Base-by-base conservation (phyloP, 2,329 filamentous ascomycete species). In the Alternaria angustiovoidea region DNA sequence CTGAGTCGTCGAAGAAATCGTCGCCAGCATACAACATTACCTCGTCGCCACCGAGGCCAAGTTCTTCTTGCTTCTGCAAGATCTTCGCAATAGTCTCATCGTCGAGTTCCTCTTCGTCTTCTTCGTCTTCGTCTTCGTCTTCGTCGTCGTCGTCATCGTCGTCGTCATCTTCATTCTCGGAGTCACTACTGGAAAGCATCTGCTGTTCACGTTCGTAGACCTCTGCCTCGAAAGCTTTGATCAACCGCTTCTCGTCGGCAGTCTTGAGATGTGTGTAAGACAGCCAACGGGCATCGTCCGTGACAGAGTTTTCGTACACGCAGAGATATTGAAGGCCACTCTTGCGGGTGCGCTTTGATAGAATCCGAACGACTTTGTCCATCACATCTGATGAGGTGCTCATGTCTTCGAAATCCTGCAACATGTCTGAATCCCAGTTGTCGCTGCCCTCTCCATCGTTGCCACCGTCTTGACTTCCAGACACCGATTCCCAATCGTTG, bases 81-180 rank as follows among this genome's bases (percentile, higher is more conserved):
- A 89, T 78, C 39, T 84, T 81, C 39, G 89, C 89, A 39, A 91
- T 80, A 20, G 85, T 82, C 73, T 89, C 88, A 63, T 92, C 88
- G 8, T 86, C 83, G 67, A 83, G 74, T 70, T 62, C 80, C 67
- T 59, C 56, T 5, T 22, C 51, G 3, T 54, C 51, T 11, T 59
- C 56, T 3, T 24, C 22, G 22, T 76, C 84, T 70, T 62, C 80
- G 11, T 59, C 56, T 3, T 24, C 22, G 22, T 76, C 84, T 70
- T 62, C 80, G 11, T 76, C 76, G 3, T 78, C 77, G 16, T 51
- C 47, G 63, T 92, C 88, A 8, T 86, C 83, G 67, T 83, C 75
- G 69, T 61, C 80, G 68, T 54, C 43, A 2, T 34, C 41, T 2
- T 57, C 57, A 7, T 55, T 55, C 16, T 47, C 47, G 3, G 64